A percentile compares a stretch with the other conserved stretches of the same genome.
Conservation (phyloP, 2,329 filamentous ascomycete species). For the Hymenoscyphus repandus region DNA sequence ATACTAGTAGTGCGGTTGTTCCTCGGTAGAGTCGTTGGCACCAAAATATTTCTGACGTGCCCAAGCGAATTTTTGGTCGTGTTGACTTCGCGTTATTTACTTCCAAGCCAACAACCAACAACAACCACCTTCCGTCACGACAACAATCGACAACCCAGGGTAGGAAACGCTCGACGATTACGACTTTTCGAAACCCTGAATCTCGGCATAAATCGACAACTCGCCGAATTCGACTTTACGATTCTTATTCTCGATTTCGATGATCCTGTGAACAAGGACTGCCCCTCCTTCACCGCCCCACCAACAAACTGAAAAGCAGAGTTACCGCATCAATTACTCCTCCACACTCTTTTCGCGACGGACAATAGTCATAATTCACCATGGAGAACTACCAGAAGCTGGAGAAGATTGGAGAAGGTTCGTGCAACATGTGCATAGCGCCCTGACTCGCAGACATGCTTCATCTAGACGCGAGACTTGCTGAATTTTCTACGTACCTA, state of each 20-base stretch:
- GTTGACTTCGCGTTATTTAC: constrained; percentile 12
- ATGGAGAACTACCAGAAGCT: constrained; percentile 98
- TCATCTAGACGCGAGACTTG: constrained; percentile 4
- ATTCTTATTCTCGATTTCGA: constrained; percentile 7
- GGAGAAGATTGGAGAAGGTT: constrained; percentile 95
- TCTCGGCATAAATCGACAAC: background rate
- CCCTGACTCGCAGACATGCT: background rate
- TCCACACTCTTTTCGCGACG: constrained; percentile 25
- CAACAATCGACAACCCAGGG: too few species aligned
- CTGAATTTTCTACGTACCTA: constrained; percentile 35
- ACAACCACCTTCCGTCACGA: too few species aligned
- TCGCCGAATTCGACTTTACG: constrained; percentile 8
- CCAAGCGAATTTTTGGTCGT: constrained; percentile 7
- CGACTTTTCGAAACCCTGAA: too few species aligned
- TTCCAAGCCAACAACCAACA: too few species aligned
- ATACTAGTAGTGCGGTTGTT: too few species aligned
- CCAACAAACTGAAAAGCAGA: constrained; percentile 23
- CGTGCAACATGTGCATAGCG: constrained; percentile 25
- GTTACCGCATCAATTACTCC: constrained; percentile 26
- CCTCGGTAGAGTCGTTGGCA: too few species aligned
- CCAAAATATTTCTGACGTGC: too few species aligned
- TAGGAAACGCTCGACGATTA: too few species aligned
- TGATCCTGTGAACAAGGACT: constrained; percentile 20
- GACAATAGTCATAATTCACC: constrained; percentile 21
- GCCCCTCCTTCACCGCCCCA: constrained; percentile 31